Conservation (phyloP, 2,329 filamentous ascomycete species). For the Trichophyton rubrum region DNA sequence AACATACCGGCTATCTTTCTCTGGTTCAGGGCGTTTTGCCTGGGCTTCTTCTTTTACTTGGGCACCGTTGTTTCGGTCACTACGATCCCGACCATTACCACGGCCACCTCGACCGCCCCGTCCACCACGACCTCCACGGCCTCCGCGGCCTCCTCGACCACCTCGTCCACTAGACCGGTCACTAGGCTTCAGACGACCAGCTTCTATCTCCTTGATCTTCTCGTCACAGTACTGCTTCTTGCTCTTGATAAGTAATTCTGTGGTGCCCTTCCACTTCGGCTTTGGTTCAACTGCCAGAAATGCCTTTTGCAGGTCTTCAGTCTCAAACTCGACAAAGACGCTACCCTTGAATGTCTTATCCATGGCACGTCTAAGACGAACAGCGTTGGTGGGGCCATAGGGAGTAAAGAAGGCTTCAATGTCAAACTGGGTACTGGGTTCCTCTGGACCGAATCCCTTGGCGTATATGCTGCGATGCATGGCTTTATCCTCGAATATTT, state of each 20-base stretch:
- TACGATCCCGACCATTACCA: conserved; percentile 31
- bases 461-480: conserved; percentile 72
- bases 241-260: conserved; percentile 64
- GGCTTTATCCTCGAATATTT: conserved; percentile 50
- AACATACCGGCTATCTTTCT: conserved; percentile 33
- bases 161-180: conserved; percentile 33
- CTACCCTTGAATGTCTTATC: conserved; percentile 81
- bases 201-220: conserved; percentile 59
- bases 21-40: conserved; percentile 19
- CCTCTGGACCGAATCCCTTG: conserved; percentile 85
- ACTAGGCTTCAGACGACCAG: conserved; percentile 55
- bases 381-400: conserved; percentile 64
- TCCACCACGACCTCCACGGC: conserved; percentile 12
- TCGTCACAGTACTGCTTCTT: conserved; percentile 80
- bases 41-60: conserved; percentile 30
- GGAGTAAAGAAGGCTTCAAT: conserved; percentile 83
- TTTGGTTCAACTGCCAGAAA: conserved; percentile 71
- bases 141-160: conserved; percentile 21
- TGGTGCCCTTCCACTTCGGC: conserved; percentile 68
- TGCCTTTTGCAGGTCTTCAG: conserved; percentile 62
- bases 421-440: conserved; percentile 76
- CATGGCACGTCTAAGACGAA: conserved; percentile 71
- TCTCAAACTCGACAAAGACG: conserved; percentile 84
- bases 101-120: conserved; percentile 18
- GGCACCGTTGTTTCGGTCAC: conserved; percentile 33